Base-by-base conservation (phyloP, 306 rosid species). In the Lathyrus sativus region DNA sequence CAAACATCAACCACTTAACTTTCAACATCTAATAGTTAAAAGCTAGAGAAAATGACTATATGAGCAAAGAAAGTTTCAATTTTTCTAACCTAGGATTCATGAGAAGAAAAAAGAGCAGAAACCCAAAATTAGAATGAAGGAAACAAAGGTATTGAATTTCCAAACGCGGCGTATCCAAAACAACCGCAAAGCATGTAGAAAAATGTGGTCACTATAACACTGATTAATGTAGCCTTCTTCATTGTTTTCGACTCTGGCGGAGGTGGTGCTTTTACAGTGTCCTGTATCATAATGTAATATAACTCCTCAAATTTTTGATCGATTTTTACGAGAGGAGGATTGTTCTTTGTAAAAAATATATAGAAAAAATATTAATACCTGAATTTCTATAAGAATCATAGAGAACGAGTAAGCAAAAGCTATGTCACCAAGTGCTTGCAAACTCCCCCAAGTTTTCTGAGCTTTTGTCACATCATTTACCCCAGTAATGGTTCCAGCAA, bases 321-420 rank as follows among this genome's bases (percentile, higher is more conserved):
- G 19, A 53, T 4, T 22, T 53, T 6, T 51, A 19, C 7, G 1
- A 1, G 12, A 19, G 11, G 24, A 51, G 3, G 9, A 0, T n/a
- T 6, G 2, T 51, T 51, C 11, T 7, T 49, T 49, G 3, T 15
- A 49, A 11, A n/a, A n/a, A n/a, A n/a, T n/a, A n/a, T n/a, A n/a
- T n/a, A n/a, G n/a, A n/a, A 24, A 58, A 35, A 46, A 9, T 19
- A 45, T 5, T 5, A 29, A 17, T 71, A 86, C 97, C 91, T 91
- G 96, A 82, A 91, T 91, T 87, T 91, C 96, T 7, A 91, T 81
- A 14, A 89, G 91, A 81, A 89, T 84, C 71, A 85, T 62, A 11
- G 97, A 91, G 85, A 84, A 91, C 9, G 96, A 91, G 76, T 85
- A 89, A 8, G 97, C 97, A 75, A 91, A 91, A 71, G 97, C 96